phyloP scores from a whole-genome alignment of 441 rosid species.

The Arabidopsis lyrata region DNA sequence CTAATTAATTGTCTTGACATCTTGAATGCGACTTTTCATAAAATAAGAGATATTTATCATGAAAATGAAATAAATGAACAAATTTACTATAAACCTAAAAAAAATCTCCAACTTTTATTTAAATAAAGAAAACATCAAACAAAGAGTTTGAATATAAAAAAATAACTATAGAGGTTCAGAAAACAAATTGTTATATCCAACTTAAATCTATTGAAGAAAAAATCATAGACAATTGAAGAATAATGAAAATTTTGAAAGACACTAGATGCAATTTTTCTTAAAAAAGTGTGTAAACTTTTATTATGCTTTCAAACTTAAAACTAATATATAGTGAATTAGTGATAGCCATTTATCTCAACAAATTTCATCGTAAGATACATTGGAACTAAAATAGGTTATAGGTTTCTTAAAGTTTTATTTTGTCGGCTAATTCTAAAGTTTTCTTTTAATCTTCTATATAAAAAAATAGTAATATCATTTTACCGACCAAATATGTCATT shows the following conservation, averaged over 20 bases:
- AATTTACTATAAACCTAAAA: not conserved
- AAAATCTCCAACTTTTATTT: not conserved
- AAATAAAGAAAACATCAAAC: not conserved
- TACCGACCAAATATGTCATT: constrained; percentile 38
- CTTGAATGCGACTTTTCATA: not conserved
- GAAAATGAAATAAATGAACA: not conserved
- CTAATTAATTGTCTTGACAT: not conserved
- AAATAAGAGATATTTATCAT: not conserved
- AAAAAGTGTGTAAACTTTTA: too few species aligned
- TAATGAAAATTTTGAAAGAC: too few species aligned
- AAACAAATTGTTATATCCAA: not conserved
- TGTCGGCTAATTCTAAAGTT: not conserved
- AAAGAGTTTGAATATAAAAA: not conserved
- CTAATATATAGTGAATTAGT: too few species aligned
- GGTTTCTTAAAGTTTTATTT: not conserved
- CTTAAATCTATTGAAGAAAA: too few species aligned
- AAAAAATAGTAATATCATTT: constrained; percentile 4
- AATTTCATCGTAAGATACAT: not conserved
- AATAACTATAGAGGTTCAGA: not conserved
- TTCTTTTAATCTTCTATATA: not conserved
- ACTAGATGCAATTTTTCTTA: too few species aligned
- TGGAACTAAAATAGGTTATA: not conserved
- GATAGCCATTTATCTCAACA: too few species aligned
- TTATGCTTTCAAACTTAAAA: too few species aligned
- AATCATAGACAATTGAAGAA: too few species aligned